Percentiles rank a stretch among this genome's conserved stretches.
Evolutionary conservation across 2,329 filamentous ascomycete species (phyloP).

Genomic region (Neofusicoccum laricinum): DNA sequence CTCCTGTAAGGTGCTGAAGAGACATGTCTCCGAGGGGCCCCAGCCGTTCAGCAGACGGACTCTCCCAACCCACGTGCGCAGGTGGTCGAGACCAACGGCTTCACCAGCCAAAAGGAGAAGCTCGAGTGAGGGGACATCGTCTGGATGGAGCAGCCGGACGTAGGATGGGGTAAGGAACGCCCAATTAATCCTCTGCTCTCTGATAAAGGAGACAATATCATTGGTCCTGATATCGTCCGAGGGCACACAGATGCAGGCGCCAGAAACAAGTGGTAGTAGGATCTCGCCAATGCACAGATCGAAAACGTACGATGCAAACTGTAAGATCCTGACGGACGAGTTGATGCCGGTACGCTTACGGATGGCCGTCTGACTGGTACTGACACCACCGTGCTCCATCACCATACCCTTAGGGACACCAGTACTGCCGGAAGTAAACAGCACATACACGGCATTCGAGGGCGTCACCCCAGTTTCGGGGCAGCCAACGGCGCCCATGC

Average conservation of each 20-base stretch:
- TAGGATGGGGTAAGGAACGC: conserved; percentile 59
- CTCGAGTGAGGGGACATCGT: conserved; percentile 44
- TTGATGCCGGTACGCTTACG: conserved; percentile 19
- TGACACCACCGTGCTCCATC: conserved; percentile 26
- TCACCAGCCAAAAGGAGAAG: conserved; percentile 46
- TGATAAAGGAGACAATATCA: conserved; percentile 51
- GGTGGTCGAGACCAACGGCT: conserved; percentile 24
- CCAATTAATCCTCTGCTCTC: conserved; percentile 51
- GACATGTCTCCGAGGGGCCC: neutral
- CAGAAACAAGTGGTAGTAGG: conserved; percentile 53
- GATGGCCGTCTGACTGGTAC: neutral
- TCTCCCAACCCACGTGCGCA: neutral
- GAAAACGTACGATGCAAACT: conserved; percentile 56
- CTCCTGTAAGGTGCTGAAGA: neutral
- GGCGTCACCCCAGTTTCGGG: conserved; percentile 6
- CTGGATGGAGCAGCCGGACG: conserved; percentile 47
- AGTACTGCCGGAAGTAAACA: conserved; percentile 29
- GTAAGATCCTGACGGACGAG: conserved; percentile 33
- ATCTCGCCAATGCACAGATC: conserved; percentile 56
- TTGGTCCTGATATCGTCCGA: conserved; percentile 49
- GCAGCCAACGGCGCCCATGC: too few relatives aligned
- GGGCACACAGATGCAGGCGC: conserved; percentile 60
- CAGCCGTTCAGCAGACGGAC: neutral
- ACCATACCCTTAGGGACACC: conserved; percentile 34
- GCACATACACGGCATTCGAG: conserved; percentile 19